These are phyloP conservation scores for Arabidopsis hybrid DNA, from an alignment of 441 rosid genomes.

Conservation along the genomic window DNA sequence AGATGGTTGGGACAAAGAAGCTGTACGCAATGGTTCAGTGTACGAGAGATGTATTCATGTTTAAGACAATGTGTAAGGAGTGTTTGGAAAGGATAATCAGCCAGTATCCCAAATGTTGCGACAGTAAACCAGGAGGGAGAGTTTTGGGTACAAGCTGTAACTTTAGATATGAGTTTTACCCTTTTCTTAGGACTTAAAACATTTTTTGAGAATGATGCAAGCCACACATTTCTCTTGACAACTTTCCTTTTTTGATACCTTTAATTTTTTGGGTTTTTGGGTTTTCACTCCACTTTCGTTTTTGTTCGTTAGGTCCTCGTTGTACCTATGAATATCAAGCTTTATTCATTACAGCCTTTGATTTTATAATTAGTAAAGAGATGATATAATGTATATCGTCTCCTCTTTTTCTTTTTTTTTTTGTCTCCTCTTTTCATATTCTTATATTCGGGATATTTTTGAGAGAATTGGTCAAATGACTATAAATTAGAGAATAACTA, in stretches of 20 bases:
- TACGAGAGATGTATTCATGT: background rate
- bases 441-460: too few species aligned
- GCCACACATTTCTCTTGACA: background rate
- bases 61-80: background rate
- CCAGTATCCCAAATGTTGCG: background rate
- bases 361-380: too few species aligned
- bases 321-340: too few species aligned
- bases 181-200: constrained; percentile 3
- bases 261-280: too few species aligned
- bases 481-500: too few species aligned
- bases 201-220: background rate
- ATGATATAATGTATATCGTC: too few species aligned
- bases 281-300: too few species aligned
- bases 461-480: too few species aligned
- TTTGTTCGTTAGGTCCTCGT: too few species aligned
- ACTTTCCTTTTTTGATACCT: background rate
- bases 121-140: constrained; percentile 13
- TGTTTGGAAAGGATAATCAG: background rate
- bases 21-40: constrained; percentile 24
- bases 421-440: too few species aligned
- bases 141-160: constrained; percentile 51
- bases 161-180: constrained; percentile 54
- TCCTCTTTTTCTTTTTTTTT: too few species aligned
- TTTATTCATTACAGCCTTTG: too few species aligned
- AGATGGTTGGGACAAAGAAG: background rate